These are phyloP conservation scores for Aspergillus bombycis DNA, from an alignment of 2,329 filamentous ascomycete species.

Conservation along the genomic window DNA sequence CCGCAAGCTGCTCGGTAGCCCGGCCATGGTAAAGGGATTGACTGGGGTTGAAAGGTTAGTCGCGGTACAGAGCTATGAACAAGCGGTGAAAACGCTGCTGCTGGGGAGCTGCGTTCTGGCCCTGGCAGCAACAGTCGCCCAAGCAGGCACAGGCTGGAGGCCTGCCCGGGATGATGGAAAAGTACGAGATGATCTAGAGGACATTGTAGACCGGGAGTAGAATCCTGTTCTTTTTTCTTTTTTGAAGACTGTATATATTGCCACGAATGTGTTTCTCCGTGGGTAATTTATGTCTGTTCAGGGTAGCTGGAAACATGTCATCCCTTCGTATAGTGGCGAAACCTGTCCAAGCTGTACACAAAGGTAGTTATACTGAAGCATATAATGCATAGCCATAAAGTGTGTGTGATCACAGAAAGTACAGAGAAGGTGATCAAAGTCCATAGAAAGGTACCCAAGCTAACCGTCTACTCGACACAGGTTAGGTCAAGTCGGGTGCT, in stretches of 20 bases:
- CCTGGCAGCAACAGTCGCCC: constrained; percentile 53
- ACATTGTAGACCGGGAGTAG: not conserved
- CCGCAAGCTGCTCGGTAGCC: constrained; percentile 60
- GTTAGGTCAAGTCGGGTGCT: too few species aligned
- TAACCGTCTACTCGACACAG: not conserved
- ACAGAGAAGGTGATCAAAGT: not conserved
- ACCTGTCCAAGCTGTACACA: not conserved
- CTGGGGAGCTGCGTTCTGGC: constrained; percentile 55
- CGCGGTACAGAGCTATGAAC: constrained; percentile 58
- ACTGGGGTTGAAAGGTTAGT: constrained; percentile 54
- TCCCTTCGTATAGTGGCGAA: not conserved
- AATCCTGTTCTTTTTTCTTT: not conserved
- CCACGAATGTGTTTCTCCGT: not conserved
- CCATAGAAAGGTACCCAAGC: not conserved
- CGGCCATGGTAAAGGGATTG: constrained; percentile 56
- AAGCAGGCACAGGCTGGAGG: constrained; percentile 63
- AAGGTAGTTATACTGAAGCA: not conserved
- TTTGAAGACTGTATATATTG: not conserved
- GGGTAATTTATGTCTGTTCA: not conserved
- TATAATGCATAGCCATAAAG: not conserved
- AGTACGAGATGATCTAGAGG: constrained; percentile 5
- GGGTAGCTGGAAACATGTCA: not conserved
- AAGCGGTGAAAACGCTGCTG: constrained; percentile 58
- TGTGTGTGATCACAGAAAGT: not conserved
- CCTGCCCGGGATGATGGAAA: constrained; percentile 22